Base-by-base conservation (phyloP, 2,329 filamentous ascomycete species). In the Sporothrix humicola region DNA sequence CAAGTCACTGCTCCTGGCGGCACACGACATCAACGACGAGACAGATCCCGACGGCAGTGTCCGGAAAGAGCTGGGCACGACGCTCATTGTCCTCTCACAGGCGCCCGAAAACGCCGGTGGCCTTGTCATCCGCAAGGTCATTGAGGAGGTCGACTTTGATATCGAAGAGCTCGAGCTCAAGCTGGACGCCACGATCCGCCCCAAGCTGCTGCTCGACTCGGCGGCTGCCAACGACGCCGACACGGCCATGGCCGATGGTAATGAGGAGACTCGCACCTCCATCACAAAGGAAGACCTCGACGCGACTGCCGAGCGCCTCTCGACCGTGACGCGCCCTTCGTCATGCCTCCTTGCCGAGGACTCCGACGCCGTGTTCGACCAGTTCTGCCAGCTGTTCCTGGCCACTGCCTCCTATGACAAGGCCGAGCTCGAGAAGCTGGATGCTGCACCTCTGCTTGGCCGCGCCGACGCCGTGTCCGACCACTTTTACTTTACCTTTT, bases 141-240 rank as follows among this genome's bases (percentile, higher is more conserved):
- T 95, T 52, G 85, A 89, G 50, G 88, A 91, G 56, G 87, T 89
- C 8, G 88, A 91, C 13, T 86, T 94, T 74, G 91, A 96, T 78
- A 87, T 96, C 61, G 89, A 93, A 74, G 87, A 90, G 66, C 83
- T 96, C 20, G 93, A 96, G 82, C 87, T 93, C 82, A 91, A 89
- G 77, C 85, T 97, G 23, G 91, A 93, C 72, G 88, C 91, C 9
- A 88, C 90, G 10, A 88, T 95, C 75, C 88, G 91, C 56, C 87
- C 87, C 8, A 84, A 77, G 73, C 84, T 87, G 61, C 80, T 85
- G 52, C 81, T 88, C 20, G 83, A 86, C n/a, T 48, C 61, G 0
- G 68, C 73, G 4, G 48, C 70, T 23, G 84, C 85, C 70, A 77
- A 83, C 1, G 80, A 83, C 31, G 83, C 86, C 66, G 86, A 87